Evolutionary conservation across 306 rosid genomes (phyloP).

Genomic region (Oxytropis ochrocephala): DNA sequence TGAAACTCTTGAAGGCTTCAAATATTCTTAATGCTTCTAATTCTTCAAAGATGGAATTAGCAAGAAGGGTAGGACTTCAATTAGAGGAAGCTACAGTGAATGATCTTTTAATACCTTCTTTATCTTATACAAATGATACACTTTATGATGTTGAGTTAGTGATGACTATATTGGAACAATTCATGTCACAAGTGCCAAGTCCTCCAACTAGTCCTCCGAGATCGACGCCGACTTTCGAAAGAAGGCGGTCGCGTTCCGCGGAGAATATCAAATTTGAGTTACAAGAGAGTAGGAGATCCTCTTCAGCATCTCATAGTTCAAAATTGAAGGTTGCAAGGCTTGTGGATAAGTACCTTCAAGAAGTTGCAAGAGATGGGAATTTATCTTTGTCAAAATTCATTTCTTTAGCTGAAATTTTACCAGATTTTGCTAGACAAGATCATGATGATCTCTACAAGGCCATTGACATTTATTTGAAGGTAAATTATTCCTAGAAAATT

Average conservation of each 20-base stretch:
- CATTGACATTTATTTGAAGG: constrained; percentile 91
- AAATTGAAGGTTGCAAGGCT: constrained; percentile 85
- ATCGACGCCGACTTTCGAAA: constrained; percentile 52
- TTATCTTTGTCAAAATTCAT: constrained; percentile 68
- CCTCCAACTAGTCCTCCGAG: constrained; percentile 89
- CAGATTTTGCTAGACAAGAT: constrained; percentile 86
- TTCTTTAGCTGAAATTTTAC: constrained; percentile 72
- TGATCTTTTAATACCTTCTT: constrained; percentile 79
- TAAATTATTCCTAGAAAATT: constrained; percentile 20
- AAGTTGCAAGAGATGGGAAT: constrained; percentile 71
- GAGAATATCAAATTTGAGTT: constrained; percentile 85
- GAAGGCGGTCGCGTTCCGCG: constrained; percentile 91
- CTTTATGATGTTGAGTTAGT: constrained; percentile 75
- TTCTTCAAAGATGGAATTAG: constrained; percentile 77
- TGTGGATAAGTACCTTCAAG: constrained; percentile 84
- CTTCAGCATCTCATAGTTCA: constrained; percentile 92
- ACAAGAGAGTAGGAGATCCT: constrained; percentile 89
- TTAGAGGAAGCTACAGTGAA: constrained; percentile 73
- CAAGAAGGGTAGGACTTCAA: constrained; percentile 73
- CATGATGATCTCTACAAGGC: constrained; percentile 97
- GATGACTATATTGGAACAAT: constrained; percentile 68
- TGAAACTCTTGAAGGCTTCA: constrained; percentile 83
- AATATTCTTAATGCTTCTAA: constrained; percentile 79
- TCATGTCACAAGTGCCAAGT: constrained; percentile 78
- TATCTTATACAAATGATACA: constrained; percentile 35